These are phyloP conservation scores for Trifolium fragiferum DNA, from an alignment of 306 rosid species.

Conservation along the genomic window DNA sequence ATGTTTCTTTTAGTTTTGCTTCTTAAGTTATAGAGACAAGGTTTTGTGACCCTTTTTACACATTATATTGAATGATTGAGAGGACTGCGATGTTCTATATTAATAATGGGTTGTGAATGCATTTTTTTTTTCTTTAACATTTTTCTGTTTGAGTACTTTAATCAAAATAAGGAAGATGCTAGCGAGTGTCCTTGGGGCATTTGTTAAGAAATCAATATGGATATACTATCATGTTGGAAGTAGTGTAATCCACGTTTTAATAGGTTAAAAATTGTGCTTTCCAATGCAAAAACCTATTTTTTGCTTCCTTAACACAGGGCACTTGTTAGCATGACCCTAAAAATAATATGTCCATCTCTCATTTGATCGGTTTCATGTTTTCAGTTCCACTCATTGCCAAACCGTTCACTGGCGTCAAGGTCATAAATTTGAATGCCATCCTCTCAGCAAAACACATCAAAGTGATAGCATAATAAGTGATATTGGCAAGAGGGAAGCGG, in stretches of 20 bases:
- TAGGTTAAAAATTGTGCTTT: too few relatives aligned
- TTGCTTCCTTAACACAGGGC: too few relatives aligned
- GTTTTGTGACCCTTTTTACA: conserved; percentile 4
- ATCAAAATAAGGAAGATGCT: neutral
- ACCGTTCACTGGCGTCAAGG: conserved; percentile 95
- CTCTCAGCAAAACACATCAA: conserved; percentile 44
- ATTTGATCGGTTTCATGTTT: conserved; percentile 37
- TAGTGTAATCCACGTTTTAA: too few relatives aligned
- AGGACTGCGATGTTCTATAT: conserved; percentile 16
- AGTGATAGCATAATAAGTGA: conserved; percentile 42
- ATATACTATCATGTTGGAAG: too few relatives aligned
- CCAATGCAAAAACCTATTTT: too few relatives aligned
- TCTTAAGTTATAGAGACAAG: neutral
- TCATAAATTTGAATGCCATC: conserved; percentile 82
- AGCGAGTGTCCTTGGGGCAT: too few relatives aligned
- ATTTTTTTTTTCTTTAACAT: conserved; percentile 13
- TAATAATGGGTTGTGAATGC: conserved; percentile 12
- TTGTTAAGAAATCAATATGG: too few relatives aligned
- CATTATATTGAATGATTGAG: conserved; percentile 7
- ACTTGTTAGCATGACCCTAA: too few relatives aligned
- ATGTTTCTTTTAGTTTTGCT: neutral
- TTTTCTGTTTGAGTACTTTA: neutral
- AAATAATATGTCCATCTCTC: neutral
- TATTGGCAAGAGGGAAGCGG: conserved; percentile 43
- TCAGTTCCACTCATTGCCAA: conserved; percentile 89